Percentiles rank a stretch among this genome's conserved stretches.
phyloP scores from a whole-genome alignment of 805 yeast genomes.

The Kodamaea laetipori region DNA sequence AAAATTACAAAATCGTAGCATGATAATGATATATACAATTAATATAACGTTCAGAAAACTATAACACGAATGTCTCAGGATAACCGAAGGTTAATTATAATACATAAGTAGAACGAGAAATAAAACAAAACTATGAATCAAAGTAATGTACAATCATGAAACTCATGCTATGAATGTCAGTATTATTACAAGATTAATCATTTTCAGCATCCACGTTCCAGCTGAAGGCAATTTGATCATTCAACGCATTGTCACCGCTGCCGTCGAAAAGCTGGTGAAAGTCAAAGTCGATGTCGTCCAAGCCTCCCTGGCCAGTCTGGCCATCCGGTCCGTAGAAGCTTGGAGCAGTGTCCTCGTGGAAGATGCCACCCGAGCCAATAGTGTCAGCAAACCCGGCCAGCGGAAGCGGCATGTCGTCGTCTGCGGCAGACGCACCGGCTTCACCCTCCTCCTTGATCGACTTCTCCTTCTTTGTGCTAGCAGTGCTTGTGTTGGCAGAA shows the following conservation, averaged over 20 bases:
- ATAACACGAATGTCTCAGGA: no score
- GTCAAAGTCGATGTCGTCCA: constrained; percentile 48
- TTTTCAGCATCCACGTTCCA: constrained; percentile 41
- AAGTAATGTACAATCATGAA: background rate
- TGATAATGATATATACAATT: no score
- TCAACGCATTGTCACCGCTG: constrained; percentile 30
- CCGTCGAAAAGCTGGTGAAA: constrained; percentile 45
- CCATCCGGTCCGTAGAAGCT: constrained; percentile 22
- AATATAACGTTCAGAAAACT: no score
- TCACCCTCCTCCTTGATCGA: constrained; percentile 28
- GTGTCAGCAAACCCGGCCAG: constrained; percentile 22
- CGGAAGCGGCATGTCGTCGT: constrained; percentile 27
- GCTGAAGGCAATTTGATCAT: constrained; percentile 40
- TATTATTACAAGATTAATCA: constrained; percentile 8
- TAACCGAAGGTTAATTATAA: constrained; percentile 2
- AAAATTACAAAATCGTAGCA: no score
- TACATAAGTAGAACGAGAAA: background rate
- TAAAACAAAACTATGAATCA: background rate
- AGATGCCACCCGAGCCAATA: constrained; percentile 33
- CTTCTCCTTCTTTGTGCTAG: constrained; percentile 24
- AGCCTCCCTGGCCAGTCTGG: constrained; percentile 25
- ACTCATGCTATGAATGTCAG: constrained; percentile 1
- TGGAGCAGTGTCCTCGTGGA: constrained; percentile 29
- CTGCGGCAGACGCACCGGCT: constrained; percentile 13
- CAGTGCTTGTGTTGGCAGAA: constrained; percentile 14